A percentile compares a stretch with the other conserved stretches of the same genome.
These are phyloP conservation scores for Sinapis alba DNA, from an alignment of 441 rosid genomes.

Conservation along the genomic window DNA sequence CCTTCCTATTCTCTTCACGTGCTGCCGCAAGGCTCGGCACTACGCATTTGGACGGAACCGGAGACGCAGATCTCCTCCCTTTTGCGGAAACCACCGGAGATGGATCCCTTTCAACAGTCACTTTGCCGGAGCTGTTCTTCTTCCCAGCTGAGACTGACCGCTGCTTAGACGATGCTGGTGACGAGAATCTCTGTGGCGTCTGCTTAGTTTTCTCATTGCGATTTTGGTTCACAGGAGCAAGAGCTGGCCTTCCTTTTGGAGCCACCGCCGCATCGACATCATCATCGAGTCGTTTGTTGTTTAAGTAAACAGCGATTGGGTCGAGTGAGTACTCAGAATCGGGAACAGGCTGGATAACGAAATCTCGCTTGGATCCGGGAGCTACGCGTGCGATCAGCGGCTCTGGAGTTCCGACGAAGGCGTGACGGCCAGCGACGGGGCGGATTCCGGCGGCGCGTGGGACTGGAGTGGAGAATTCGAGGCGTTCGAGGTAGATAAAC, in stretches of 20 bases:
- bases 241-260: conserved; percentile 55
- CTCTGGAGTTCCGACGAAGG: conserved; percentile 76
- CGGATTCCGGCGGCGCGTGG: conserved; percentile 81
- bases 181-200: conserved; percentile 69
- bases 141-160: conserved; percentile 58
- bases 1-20: conserved; percentile 74
- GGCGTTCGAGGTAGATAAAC: conserved; percentile 82
- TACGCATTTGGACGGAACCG: conserved; percentile 82
- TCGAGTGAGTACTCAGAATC: conserved; percentile 71
- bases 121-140: conserved; percentile 40
- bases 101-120: conserved; percentile 62
- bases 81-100: conserved; percentile 66
- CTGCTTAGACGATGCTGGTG: conserved; percentile 74
- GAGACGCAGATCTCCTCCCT: conserved; percentile 86
- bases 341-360: conserved; percentile 81
- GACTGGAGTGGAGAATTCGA: conserved; percentile 77
- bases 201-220: conserved; percentile 38
- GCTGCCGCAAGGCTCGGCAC: conserved; percentile 85
- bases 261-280: conserved; percentile 21
- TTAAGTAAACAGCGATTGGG: conserved; percentile 74
- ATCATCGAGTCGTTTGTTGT: conserved; percentile 40
- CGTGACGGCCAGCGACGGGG: conserved; percentile 83
- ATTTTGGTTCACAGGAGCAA: conserved; percentile 53
- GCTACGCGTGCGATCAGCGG: conserved; percentile 82
- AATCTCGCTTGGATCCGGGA: conserved; percentile 66